A percentile compares a stretch with the other conserved stretches of the same genome.
Conservation (phyloP, 2,329 filamentous ascomycete genomes). For the Harringtonia lauricola region DNA sequence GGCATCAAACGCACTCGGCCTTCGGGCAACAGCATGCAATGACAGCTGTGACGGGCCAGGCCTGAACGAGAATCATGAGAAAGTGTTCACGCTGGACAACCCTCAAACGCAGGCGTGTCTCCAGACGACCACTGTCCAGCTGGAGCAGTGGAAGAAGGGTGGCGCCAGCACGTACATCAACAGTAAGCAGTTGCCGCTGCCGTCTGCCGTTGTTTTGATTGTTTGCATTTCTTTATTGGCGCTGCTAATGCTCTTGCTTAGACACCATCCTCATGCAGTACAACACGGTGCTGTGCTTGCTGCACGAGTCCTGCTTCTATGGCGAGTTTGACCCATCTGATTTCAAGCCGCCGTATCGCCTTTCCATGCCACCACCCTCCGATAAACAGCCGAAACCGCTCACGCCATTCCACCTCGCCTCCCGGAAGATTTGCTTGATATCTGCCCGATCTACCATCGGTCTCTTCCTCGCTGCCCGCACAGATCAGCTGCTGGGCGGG, state of each 20-base stretch:
- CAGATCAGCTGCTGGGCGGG: conserved; percentile 5
- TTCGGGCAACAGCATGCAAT: neutral
- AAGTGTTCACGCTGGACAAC: neutral
- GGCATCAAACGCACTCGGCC: neutral
- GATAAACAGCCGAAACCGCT: neutral
- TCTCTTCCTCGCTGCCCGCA: conserved; percentile 5
- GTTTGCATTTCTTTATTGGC: neutral
- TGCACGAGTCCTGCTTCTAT: conserved; percentile 9
- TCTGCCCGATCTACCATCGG: conserved; percentile 6
- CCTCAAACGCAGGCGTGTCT: conserved; percentile 4
- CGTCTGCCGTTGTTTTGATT: neutral
- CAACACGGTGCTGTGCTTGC: conserved; percentile 4
- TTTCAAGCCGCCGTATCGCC: conserved; percentile 8
- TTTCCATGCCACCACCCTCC: neutral
- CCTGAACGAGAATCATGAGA: no score
- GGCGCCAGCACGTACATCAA: conserved; percentile 3
- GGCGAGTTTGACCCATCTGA: conserved; percentile 8
- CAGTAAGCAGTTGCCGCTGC: neutral
- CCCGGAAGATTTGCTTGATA: conserved; percentile 4
- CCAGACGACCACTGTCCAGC: neutral
- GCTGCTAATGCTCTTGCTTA: neutral
- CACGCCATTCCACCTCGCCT: conserved; percentile 1
- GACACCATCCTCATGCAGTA: conserved; percentile 10
- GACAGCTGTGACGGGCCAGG: neutral
- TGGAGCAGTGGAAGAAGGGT: conserved; percentile 6